Evolutionary conservation across 2,329 filamentous ascomycete genomes (phyloP).

Genomic region (Sporothrix humicola): DNA sequence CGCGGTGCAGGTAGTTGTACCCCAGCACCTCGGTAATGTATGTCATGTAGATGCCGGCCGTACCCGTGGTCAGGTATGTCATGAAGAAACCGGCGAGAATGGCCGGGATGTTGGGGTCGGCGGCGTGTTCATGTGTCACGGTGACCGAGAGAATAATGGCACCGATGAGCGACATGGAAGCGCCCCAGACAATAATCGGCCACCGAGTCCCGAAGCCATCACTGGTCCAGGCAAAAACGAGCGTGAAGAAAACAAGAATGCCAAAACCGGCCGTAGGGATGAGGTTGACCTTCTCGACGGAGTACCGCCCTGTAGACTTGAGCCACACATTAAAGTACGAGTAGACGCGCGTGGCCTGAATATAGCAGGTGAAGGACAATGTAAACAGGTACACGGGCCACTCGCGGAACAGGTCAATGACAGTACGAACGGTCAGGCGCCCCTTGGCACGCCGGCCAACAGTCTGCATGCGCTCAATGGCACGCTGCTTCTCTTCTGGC

Average conservation of each 20-base stretch:
- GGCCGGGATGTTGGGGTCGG: constrained; percentile 25
- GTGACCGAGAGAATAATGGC: constrained; percentile 32
- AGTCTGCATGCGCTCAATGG: constrained; percentile 33
- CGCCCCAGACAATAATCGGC: constrained; percentile 52
- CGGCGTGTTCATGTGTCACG: neutral
- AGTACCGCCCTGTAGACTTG: constrained; percentile 46
- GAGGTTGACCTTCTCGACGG: constrained; percentile 54
- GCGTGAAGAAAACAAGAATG: constrained; percentile 50
- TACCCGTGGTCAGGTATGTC: constrained; percentile 32
- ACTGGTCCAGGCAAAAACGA: constrained; percentile 59
- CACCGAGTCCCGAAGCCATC: constrained; percentile 56
- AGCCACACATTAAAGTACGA: constrained; percentile 37
- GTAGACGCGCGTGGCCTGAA: constrained; percentile 36
- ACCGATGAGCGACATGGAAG: constrained; percentile 33
- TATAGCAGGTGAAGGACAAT: constrained; percentile 32
- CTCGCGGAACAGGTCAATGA: constrained; percentile 29
- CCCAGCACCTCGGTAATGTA: constrained; percentile 35
- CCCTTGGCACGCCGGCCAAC: constrained; percentile 19
- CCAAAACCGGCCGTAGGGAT: constrained; percentile 48
- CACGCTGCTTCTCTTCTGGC: constrained; percentile 26
- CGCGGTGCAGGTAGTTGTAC: constrained; percentile 34
- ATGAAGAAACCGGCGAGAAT: constrained; percentile 35
- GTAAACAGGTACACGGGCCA: constrained; percentile 37
- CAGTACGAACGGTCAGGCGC: neutral
- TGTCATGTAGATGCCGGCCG: constrained; percentile 34